Conservation (phyloP, 371 early-diverging fungal genomes). For the Amoeboaphelidium protococcarum region DNA sequence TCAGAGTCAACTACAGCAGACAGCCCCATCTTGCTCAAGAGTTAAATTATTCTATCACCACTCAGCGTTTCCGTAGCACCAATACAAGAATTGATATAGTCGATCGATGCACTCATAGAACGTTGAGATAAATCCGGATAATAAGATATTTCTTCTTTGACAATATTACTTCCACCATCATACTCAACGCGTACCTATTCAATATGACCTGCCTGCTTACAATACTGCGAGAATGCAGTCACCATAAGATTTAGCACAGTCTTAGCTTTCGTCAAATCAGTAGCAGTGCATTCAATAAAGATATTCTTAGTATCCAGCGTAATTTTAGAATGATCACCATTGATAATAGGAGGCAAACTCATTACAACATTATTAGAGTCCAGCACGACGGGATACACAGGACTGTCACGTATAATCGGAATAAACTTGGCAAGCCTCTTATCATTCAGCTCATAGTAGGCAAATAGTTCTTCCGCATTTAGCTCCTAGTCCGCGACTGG, state of each 20-base stretch:
- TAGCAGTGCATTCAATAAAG: slow-evolving; percentile 96
- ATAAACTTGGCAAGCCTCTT: slow-evolving; percentile 68
- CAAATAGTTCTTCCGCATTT: slow-evolving; percentile 67
- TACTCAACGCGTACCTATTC: slow-evolving; percentile 78
- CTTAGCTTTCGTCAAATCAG: slow-evolving; percentile 82
- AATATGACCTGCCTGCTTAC: slow-evolving; percentile 53
- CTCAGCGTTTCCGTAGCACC: slow-evolving; percentile 28
- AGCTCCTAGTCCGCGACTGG: slow-evolving; percentile 48
- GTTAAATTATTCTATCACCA: slow-evolving; percentile 39
- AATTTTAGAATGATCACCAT: slow-evolving; percentile 95
- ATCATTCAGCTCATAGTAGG: slow-evolving; percentile 51
- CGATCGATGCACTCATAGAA: slow-evolving; percentile 34
- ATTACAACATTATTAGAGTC: slow-evolving; percentile 63
- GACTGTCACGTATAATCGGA: slow-evolving; percentile 67
- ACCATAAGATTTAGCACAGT: slow-evolving; percentile 74
- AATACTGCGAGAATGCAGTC: slow-evolving; percentile 82
- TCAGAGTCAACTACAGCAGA: slow-evolving; percentile 21
- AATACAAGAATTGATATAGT: slow-evolving; percentile 63
- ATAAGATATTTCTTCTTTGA: too few relatives aligned
- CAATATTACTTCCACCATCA: slow-evolving; percentile 32
- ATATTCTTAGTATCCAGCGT: slow-evolving; percentile 83
- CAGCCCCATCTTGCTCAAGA: slow-evolving; percentile 47
- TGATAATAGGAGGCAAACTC: slow-evolving; percentile 98
- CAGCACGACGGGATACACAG: slow-evolving; percentile 73
- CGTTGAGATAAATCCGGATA: slow-evolving; percentile 48